Evolutionary conservation across 1,139 yeast genomes (phyloP).

Genomic region (Protomyces pachydermus): DNA sequence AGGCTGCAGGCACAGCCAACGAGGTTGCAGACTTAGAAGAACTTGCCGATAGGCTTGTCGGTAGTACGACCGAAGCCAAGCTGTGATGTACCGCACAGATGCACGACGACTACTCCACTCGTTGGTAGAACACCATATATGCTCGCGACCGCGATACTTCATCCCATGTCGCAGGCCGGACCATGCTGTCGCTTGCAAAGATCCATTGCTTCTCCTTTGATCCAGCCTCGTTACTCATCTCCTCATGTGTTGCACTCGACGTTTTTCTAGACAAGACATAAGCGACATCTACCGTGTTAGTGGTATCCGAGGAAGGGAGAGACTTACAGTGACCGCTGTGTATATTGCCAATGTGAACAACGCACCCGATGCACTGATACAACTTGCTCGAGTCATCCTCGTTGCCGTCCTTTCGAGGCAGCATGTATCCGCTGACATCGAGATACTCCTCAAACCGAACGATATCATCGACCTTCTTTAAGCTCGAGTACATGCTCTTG

Average conservation of each 20-base stretch:
- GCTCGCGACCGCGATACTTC: slow-evolving; percentile 28
- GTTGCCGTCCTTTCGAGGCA: slow-evolving; percentile 9
- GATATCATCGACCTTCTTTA: slow-evolving; percentile 27
- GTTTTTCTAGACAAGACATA: slow-evolving; percentile 27
- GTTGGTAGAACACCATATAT: slow-evolving; percentile 28
- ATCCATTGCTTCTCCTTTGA: slow-evolving; percentile 28
- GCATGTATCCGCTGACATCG: slow-evolving; percentile 27
- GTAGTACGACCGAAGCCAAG: background rate
- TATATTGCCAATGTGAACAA: slow-evolving; percentile 30
- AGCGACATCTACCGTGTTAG: slow-evolving; percentile 6
- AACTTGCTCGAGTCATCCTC: background rate
- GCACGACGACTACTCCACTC: background rate
- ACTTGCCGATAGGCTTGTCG: background rate
- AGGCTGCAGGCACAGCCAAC: slow-evolving; percentile 10
- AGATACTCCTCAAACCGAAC: slow-evolving; percentile 26
- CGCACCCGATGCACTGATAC: slow-evolving; percentile 28
- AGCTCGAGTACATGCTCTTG: slow-evolving; percentile 22
- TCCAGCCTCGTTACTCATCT: slow-evolving; percentile 14
- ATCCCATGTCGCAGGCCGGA: slow-evolving; percentile 26
- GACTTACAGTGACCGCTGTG: slow-evolving; percentile 27
- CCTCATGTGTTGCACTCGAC: slow-evolving; percentile 2
- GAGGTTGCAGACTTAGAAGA: slow-evolving; percentile 8
- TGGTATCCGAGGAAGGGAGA: background rate
- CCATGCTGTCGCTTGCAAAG: slow-evolving; percentile 28
- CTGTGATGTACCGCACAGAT: background rate